Base-by-base conservation (phyloP, 1,284 basidiomycete species). In the Puccinia polysora region DNA sequence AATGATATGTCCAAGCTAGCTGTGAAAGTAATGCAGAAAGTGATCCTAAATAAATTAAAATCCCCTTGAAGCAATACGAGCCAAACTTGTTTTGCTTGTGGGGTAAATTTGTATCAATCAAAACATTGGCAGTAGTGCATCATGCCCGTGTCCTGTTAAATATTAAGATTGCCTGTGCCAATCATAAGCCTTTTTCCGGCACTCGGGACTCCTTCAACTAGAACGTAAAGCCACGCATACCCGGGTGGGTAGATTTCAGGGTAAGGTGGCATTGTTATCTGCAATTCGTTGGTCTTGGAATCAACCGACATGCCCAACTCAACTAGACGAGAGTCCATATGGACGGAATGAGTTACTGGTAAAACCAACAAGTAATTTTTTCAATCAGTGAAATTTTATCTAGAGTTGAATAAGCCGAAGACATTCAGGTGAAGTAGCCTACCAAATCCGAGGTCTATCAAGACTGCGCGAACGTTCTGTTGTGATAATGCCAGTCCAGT, bases 371-470 rank as follows among this genome's bases (percentile, higher is more conserved):
- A 38, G 10, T 5, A 3, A n/a, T 6, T 30, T 10, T 38, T 65
- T 8, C 5, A 30, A n/a, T 52, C 4, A 30, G 25, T 28, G 15
- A 3, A 4, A 32, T 32, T 34, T 2, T 18, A 20, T 3, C 4
- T 36, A 10, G 32, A 14, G 23, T 38, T 25, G 7, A 14, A 58
- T n/a, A 23, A 12, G 34, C 30, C 2, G 10, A 18, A n/a, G 15
- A 23, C 10, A 8, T 32, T 45, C 25, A 6, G 30, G 40, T 40
- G 32, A 36, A 38, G 25, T 10, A 28, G n/a, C 38, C 58, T 23
- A 68, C 65, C 65, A 59, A 68, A 68, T 45, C 65, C 65, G 0
- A 68, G 40, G 40, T 68, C 65, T 25, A 68, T 38, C 20, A 68
- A 47, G 53, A 56, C 52, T 7, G 43, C 65, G n/a, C 45, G 43